Conservation (phyloP, 2,329 filamentous ascomycete species). For the Akanthomyces dipterigenus region DNA sequence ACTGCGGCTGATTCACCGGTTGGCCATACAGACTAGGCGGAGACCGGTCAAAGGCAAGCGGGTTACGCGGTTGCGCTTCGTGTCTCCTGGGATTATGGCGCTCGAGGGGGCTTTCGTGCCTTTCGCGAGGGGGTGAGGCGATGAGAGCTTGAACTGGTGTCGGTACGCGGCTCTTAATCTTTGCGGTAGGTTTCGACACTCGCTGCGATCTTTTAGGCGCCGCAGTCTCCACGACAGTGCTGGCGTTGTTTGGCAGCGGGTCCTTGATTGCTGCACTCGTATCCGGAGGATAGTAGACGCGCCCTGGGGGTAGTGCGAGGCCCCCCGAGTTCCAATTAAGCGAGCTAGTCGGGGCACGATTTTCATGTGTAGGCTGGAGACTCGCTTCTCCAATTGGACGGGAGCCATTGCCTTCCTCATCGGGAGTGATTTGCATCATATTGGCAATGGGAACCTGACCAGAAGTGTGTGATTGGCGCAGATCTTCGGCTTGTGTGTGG, state of each 20-base stretch:
- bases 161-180: background rate
- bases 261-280: background rate
- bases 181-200: background rate
- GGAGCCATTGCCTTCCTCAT: constrained; percentile 2
- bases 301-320: constrained; percentile 17
- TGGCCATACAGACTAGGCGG: background rate
- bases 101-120: constrained; percentile 10
- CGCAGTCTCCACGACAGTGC: background rate
- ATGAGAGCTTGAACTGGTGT: constrained; percentile 2
- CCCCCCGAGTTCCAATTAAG: constrained; percentile 1
- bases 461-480: background rate
- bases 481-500: background rate
- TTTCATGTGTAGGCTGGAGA: background rate
- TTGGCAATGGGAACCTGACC: background rate
- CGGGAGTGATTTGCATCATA: constrained; percentile 6
- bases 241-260: constrained; percentile 1
- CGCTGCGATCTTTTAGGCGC: background rate
- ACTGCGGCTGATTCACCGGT: background rate
- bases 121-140: background rate
- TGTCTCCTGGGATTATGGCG: constrained; percentile 9
- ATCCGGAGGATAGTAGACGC: constrained; percentile 15
- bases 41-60: background rate
- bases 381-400: constrained; percentile 5
- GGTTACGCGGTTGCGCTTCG: background rate
- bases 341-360: background rate